These are phyloP conservation scores for Cyberlindnera japonica DNA, from an alignment of 805 yeast species.

Conservation along the genomic window DNA sequence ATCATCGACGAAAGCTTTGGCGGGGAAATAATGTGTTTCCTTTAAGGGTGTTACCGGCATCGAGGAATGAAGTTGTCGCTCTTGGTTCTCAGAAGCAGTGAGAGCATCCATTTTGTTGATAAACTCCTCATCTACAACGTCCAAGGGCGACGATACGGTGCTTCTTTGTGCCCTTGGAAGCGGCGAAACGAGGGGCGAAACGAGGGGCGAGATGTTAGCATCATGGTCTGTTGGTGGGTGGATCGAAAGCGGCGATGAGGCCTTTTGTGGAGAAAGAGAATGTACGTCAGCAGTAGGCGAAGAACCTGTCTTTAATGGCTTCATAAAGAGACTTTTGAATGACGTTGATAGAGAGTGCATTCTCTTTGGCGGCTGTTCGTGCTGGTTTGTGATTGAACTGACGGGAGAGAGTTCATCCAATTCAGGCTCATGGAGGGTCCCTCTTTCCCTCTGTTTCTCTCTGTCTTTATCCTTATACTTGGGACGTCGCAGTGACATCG, in stretches of 20 bases:
- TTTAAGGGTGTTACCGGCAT: neutral
- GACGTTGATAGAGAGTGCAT: slow-evolving; percentile 20
- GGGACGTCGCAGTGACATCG: too few relatives aligned
- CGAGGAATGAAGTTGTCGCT: neutral
- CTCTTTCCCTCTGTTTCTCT: neutral
- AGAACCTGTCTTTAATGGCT: slow-evolving; percentile 16
- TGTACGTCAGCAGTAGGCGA: neutral
- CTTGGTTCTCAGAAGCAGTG: neutral
- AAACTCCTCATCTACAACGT: slow-evolving; percentile 4
- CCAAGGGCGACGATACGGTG: neutral
- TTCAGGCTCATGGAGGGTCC: too few relatives aligned
- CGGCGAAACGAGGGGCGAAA: slow-evolving; percentile 1
- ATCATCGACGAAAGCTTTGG: slow-evolving; percentile 8
- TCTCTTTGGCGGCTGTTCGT: slow-evolving; percentile 7
- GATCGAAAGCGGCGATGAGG: neutral
- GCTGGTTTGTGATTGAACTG: neutral
- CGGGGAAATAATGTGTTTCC: neutral
- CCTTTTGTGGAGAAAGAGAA: neutral
- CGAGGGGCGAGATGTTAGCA: slow-evolving; percentile 4
- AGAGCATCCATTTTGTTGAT: neutral
- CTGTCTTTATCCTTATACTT: neutral
- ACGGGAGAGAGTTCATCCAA: neutral
- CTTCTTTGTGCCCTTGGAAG: neutral
- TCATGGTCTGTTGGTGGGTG: neutral
- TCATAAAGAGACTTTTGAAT: slow-evolving; percentile 21